These are phyloP conservation scores for Tricholoma terreum DNA, from an alignment of 768 basidiomycete genomes.

Conservation along the genomic window DNA sequence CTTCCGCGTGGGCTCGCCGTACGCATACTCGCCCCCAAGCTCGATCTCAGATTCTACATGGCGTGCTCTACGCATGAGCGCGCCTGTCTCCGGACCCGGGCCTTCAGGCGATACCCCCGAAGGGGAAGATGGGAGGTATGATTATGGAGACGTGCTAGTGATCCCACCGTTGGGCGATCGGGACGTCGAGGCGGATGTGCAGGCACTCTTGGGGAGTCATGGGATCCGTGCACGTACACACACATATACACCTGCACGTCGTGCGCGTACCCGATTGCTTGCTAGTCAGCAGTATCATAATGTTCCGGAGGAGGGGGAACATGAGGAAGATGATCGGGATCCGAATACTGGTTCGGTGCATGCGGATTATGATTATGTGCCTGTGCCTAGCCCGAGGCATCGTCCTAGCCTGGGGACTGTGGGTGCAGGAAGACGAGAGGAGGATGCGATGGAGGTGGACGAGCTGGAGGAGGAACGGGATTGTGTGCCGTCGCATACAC, in stretches of 20 bases:
- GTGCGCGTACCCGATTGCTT: not conserved
- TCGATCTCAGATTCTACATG: conserved; percentile 46
- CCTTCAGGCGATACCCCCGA: not conserved
- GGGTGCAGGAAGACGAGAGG: conserved; percentile 17
- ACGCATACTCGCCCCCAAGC: conserved; percentile 39
- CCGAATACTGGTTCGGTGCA: conserved; percentile 28
- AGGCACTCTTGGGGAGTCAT: conserved; percentile 50
- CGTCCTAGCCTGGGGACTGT: not conserved
- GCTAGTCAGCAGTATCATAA: not conserved
- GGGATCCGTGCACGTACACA: conserved; percentile 36
- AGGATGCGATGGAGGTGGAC: conserved; percentile 43
- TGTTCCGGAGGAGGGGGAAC: conserved; percentile 18
- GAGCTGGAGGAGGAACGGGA: conserved; percentile 55
- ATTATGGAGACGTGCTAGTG: conserved; percentile 50
- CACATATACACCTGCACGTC: not conserved
- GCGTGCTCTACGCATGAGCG: conserved; percentile 33
- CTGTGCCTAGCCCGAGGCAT: conserved; percentile 11
- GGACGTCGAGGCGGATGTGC: conserved; percentile 54
- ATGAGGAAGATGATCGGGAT: conserved; percentile 17
- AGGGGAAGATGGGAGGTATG: conserved; percentile 26
- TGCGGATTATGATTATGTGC: conserved; percentile 28
- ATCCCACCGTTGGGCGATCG: conserved; percentile 55
- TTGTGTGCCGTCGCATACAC: conserved; percentile 43
- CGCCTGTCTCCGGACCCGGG: conserved; percentile 5
- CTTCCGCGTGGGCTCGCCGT: conserved; percentile 48